Conservation (phyloP, 2,329 filamentous ascomycete genomes). For the Sporothrix variecibatus region DNA sequence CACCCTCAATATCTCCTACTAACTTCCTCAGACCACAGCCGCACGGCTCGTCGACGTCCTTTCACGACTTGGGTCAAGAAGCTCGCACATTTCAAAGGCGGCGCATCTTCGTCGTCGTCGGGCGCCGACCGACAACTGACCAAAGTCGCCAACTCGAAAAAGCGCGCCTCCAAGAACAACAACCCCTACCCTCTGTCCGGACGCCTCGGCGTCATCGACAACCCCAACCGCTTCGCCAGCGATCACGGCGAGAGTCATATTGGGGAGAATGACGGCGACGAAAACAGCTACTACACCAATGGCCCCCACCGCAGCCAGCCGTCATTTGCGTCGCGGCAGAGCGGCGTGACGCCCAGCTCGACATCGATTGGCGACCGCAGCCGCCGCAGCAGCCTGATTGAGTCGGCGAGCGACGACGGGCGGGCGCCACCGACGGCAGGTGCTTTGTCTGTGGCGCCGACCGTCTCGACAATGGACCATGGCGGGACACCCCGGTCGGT, state of each 20-base stretch:
- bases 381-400: slow-evolving; percentile 57
- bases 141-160: slow-evolving; percentile 50
- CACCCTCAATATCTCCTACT: neutral
- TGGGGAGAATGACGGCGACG: neutral
- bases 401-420: slow-evolving; percentile 63
- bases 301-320: slow-evolving; percentile 44
- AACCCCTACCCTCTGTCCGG: slow-evolving; percentile 91
- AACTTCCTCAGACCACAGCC: slow-evolving; percentile 58
- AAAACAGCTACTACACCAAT: neutral
- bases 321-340: slow-evolving; percentile 59
- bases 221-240: slow-evolving; percentile 20
- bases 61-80: slow-evolving; percentile 96
- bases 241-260: neutral
- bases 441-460: slow-evolving; percentile 74
- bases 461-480: slow-evolving; percentile 73
- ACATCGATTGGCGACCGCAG: slow-evolving; percentile 57
- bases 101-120: slow-evolving; percentile 49
- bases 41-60: slow-evolving; percentile 71
- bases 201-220: slow-evolving; percentile 42
- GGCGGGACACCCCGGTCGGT: slow-evolving; percentile 71
- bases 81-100: slow-evolving; percentile 76
- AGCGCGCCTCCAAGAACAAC: slow-evolving; percentile 68
- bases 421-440: slow-evolving; percentile 60
- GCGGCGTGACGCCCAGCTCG: slow-evolving; percentile 50
- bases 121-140: slow-evolving; percentile 54